Conservation (phyloP, 495 filamentous ascomycete species). For the Penicillium tannophilum region DNA sequence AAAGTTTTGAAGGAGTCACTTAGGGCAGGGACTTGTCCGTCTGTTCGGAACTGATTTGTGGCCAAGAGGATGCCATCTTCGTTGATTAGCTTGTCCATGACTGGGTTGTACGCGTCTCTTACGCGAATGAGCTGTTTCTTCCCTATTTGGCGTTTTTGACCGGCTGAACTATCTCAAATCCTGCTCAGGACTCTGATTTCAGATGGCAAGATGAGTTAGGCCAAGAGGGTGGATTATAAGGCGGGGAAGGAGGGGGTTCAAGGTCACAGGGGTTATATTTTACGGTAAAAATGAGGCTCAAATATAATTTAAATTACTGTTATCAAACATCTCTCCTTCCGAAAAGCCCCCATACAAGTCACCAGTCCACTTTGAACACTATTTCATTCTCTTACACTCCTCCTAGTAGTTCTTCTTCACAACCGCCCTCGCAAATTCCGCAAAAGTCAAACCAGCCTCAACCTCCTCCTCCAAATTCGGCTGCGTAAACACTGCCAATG, state of each 20-base stretch:
- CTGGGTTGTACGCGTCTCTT: neutral
- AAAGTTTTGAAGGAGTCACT: constrained; percentile 8
- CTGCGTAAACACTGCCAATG: constrained; percentile 95
- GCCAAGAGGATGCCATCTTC: constrained; percentile 10
- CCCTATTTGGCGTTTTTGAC: too few species aligned
- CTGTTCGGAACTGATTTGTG: constrained; percentile 15
- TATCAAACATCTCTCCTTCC: too few species aligned
- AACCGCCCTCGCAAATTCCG: constrained; percentile 82
- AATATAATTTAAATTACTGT: too few species aligned
- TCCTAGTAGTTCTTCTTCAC: constrained; percentile 72
- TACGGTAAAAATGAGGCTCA: too few species aligned
- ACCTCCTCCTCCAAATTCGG: constrained; percentile 90
- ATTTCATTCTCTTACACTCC: neutral
- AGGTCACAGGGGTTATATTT: neutral
- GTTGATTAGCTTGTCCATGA: neutral
- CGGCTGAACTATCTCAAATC: too few species aligned
- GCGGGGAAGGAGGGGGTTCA: too few species aligned
- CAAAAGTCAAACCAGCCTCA: constrained; percentile 73
- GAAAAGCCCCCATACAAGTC: too few species aligned
- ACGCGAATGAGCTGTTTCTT: too few species aligned
- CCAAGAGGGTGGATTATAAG: too few species aligned
- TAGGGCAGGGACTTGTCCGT: constrained; percentile 12
- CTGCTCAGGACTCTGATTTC: neutral
- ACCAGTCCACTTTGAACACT: too few species aligned
- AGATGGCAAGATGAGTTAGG: too few species aligned